These are phyloP conservation scores for Cyclostephanos invisitatus DNA, from an alignment of 108 stramenopile species.

Conservation along the genomic window DNA sequence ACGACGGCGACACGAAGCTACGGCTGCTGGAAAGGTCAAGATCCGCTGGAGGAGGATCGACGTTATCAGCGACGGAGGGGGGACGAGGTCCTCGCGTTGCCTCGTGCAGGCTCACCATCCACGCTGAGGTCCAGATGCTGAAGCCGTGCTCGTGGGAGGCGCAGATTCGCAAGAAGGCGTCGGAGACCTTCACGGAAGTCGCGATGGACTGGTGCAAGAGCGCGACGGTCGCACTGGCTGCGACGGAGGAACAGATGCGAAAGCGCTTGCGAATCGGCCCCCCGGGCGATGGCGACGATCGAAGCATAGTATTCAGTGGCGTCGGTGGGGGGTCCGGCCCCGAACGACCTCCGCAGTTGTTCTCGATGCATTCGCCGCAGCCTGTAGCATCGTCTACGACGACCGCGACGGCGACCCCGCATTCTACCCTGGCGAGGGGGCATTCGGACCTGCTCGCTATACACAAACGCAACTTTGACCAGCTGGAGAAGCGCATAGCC, in stretches of 20 bases:
- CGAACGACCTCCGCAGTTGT: constrained; percentile 1
- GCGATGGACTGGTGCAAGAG: constrained; percentile 63
- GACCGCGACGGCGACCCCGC: not conserved
- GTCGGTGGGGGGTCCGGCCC: not conserved
- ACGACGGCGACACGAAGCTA: not conserved
- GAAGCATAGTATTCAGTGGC: not conserved
- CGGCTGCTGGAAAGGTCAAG: constrained; percentile 10
- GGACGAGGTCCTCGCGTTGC: constrained; percentile 6
- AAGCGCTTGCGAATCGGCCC: constrained; percentile 15
- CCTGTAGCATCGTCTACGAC: not conserved
- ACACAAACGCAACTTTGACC: constrained; percentile 41
- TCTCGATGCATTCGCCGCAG: not conserved
- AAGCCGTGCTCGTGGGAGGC: constrained; percentile 66
- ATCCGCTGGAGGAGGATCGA: not conserved
- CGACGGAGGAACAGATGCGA: constrained; percentile 62
- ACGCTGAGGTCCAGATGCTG: constrained; percentile 61
- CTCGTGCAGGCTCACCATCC: constrained; percentile 36
- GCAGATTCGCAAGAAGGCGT: constrained; percentile 62
- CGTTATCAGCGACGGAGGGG: not conserved
- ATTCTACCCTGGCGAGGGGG: not conserved
- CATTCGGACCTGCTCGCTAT: constrained; percentile 22
- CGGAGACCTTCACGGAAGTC: constrained; percentile 62
- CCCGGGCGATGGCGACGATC: not conserved
- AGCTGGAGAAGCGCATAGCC: constrained; percentile 28
- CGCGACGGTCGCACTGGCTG: constrained; percentile 65